Base-by-base conservation (phyloP, 2,329 filamentous ascomycete species). In the Teratosphaeria nubilosa region DNA sequence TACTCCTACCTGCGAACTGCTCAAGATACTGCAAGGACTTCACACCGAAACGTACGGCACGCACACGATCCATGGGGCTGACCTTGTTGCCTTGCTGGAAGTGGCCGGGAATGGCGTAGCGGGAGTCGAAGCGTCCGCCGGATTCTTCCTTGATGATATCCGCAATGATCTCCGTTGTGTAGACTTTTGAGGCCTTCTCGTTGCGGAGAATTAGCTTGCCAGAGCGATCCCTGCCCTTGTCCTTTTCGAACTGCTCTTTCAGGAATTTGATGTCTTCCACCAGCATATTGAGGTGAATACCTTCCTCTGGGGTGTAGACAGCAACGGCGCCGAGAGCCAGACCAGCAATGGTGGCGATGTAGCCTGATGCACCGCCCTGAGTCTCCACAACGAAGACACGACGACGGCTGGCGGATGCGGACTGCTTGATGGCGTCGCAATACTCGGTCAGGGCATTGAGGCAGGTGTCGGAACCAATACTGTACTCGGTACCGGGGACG, bases 341-440 rank as follows among this genome's bases (percentile, higher is more conserved):
- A 54, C 92, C 94, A 14, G 88, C 91, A 58, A 96, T 82, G 0
- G 90, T 95, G 30, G 92, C 92, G 60, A 97, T 84, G 74, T 97
- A 99, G 22, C 94, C 94, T 4, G 90, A 96, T 58, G 89, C 86
- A 37, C 94, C 94, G 67, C 94, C 94, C 76, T 99, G 94, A 0
- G 94, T 97, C 77, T 99, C 94, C 57, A 99, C 92, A 56, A 99
- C 91, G 75, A 99, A 99, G 57, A 97, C 92, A 61, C 94, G 86
- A 51, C 94, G 86, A 59, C 94, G 87, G 1, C 91, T 95, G 1
- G 94, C 91, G 1, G 91, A 96, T 0, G 94, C 94, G 1, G 91
- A 96, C 74, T 97, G 94, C 74, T 95, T 91, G 75, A 97, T 96
- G 69, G 91, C 92, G 78, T 99, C 94, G 72, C 92, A 96, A 76